Evolutionary conservation across 2,329 filamentous ascomycete genomes (phyloP).

Genomic region (Proliferodiscus dingleyae): DNA sequence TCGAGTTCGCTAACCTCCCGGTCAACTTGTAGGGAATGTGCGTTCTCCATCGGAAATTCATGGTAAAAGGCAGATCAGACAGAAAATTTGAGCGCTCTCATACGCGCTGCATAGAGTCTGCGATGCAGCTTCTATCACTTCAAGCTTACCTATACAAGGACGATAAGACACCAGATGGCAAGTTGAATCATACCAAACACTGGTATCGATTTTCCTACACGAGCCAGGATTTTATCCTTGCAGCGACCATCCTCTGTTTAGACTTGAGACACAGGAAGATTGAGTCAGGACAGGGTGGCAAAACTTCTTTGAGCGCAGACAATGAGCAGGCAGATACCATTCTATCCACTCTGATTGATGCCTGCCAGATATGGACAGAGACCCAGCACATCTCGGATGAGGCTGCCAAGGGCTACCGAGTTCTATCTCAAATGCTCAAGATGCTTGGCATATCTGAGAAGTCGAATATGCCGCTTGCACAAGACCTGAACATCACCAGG

Average conservation of each 20-base stretch:
- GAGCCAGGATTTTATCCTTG: constrained; percentile 9
- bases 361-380: constrained; percentile 16
- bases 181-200: constrained; percentile 1
- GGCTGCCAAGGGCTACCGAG: constrained; percentile 15
- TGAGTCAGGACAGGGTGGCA: background rate
- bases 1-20: too few species aligned
- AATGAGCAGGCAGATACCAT: constrained; percentile 1
- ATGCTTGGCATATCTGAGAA: constrained; percentile 10
- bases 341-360: constrained; percentile 7
- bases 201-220: constrained; percentile 9
- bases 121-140: constrained; percentile 6
- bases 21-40: constrained; percentile 65
- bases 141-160: constrained; percentile 6
- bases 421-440: constrained; percentile 16
- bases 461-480: background rate
- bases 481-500: background rate
- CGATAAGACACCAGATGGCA: background rate
- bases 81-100: constrained; percentile 76
- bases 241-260: constrained; percentile 15
- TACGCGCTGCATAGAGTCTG: constrained; percentile 24
- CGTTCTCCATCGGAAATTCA: constrained; percentile 79
- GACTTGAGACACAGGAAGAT: constrained; percentile 15
- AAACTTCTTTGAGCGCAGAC: background rate
- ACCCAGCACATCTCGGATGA: constrained; percentile 7
- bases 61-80: constrained; percentile 67